phyloP scores from a whole-genome alignment of 345 rosid species.

The Eucalyptus rudis region DNA sequence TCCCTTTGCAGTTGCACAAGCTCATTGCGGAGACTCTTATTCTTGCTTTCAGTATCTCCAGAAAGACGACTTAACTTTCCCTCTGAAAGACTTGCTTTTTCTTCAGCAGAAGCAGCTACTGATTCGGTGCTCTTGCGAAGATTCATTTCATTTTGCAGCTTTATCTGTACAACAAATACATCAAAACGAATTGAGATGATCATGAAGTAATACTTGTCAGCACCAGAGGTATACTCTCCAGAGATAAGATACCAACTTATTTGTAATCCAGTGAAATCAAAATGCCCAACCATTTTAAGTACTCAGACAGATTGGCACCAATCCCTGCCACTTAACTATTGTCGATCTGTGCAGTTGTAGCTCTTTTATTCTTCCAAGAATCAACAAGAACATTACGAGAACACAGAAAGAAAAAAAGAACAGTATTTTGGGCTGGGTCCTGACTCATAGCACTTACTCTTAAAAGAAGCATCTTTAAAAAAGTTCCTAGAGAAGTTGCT shows the following conservation, averaged over 20 bases:
- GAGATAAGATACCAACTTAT: background rate
- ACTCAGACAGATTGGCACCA: background rate
- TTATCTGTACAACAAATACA: slow-evolving; percentile 24
- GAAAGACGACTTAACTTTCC: slow-evolving; percentile 45
- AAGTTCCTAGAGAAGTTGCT: background rate
- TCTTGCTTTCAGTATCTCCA: slow-evolving; percentile 67
- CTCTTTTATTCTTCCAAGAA: background rate
- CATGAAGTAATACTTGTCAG: background rate
- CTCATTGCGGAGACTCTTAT: slow-evolving; percentile 43
- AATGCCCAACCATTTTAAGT: background rate
- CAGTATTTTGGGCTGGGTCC: background rate
- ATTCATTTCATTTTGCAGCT: slow-evolving; percentile 55
- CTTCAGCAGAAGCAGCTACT: slow-evolving; percentile 49
- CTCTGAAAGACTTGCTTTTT: slow-evolving; percentile 53
- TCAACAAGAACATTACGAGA: background rate
- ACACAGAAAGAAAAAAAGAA: background rate
- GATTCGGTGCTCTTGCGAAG: slow-evolving; percentile 70
- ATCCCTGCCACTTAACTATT: background rate
- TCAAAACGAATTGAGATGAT: background rate
- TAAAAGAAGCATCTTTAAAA: background rate
- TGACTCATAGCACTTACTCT: background rate
- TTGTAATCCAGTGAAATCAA: background rate
- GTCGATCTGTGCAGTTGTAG: background rate
- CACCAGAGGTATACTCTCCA: background rate
- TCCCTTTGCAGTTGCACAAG: slow-evolving; percentile 58